Evolutionary conservation across 352 stramenopile species (phyloP), one percentile per base, ranked within the genome.

Genomic region (Phytophthora kernoviae): DNA sequence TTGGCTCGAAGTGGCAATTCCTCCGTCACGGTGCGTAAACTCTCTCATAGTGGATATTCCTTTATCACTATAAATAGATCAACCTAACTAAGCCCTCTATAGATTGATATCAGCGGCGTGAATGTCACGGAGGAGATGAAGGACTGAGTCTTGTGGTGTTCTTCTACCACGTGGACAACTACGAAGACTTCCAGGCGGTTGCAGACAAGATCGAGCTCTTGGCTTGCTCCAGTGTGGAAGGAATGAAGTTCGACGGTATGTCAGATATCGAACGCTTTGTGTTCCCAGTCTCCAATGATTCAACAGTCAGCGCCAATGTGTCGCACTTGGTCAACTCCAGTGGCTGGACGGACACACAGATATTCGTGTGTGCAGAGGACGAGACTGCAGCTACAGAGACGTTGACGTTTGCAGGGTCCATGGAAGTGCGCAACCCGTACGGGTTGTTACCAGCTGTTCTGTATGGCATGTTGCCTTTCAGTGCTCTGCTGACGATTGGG

Each of bases 401-500:
- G 32, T 61, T 94, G 51, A 60, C 65, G 21, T 96, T 93, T 54
- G 30, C 53, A 24, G 88, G 88, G 3, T 79, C 68, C 8, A 82
- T 95, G 77, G 81, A 90, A 51, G 77, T 96, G 43, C 77, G 74
- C 22, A 96, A 96, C 49, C 84, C 86, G 33, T 95, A 94, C 45
- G 88, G 88, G 1, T 49, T 90, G 21, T 58, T 96, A 20, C 88
- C 88, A 0, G 88, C 84, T 0, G 82, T 91, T 39, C 74, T 95
- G 46, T 95, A 94, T 18, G 88, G 88, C 0, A 87, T 96, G 77
- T 63, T 95, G 34, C 88, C 88, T 4, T 96, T 96, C 62, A 94
- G 87, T 34, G 85, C 53, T 3, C 71, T 94, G 18, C 57, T 94
- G 40, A 71, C 82, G 20, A 43, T 88, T 26, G 86, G 84, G 4